These are phyloP conservation scores for Apiosordaria backusii DNA, from an alignment of 495 filamentous ascomycete genomes.

Conservation along the genomic window DNA sequence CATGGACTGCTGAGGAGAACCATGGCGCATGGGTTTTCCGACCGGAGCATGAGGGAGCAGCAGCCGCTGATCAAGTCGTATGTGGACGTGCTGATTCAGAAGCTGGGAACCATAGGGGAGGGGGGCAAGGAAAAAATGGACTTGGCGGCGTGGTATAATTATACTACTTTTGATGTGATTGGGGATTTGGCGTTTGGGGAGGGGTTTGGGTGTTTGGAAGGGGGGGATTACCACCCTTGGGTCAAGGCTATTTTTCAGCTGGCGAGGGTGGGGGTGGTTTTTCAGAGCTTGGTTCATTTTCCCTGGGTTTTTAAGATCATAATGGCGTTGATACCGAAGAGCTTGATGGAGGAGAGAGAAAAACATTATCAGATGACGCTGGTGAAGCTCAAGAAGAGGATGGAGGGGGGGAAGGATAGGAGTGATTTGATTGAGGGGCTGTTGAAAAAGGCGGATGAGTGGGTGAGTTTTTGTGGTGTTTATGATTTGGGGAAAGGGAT, in stretches of 20 bases:
- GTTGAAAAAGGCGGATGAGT: conserved; percentile 45
- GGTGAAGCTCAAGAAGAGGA: conserved; percentile 41
- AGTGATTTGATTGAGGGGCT: conserved; percentile 50
- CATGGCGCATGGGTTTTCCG: conserved; percentile 54
- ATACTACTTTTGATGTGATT: conserved; percentile 59
- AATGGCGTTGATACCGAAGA: conserved; percentile 24
- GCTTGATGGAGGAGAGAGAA: conserved; percentile 30
- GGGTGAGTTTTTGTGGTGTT: conserved; percentile 26
- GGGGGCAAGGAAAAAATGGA: conserved; percentile 35
- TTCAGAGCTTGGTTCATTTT: conserved; percentile 33
- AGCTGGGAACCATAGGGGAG: conserved; percentile 37
- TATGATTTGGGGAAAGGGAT: not conserved
- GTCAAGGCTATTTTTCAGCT: conserved; percentile 47
- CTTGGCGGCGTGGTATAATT: conserved; percentile 56
- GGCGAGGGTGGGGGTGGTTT: conserved; percentile 35
- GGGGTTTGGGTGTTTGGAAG: conserved; percentile 51
- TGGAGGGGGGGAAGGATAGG: conserved; percentile 38
- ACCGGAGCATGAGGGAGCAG: conserved; percentile 45
- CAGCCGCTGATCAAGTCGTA: conserved; percentile 44
- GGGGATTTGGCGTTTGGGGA: conserved; percentile 60
- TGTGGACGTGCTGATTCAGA: conserved; percentile 44
- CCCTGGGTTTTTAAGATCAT: conserved; percentile 27
- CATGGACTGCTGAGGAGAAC: conserved; percentile 44
- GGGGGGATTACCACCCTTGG: conserved; percentile 51
- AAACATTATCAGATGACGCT: conserved; percentile 36